Percentiles rank a stretch among this genome's conserved stretches.
These are phyloP conservation scores for Cupressus sempervirens DNA, from an alignment of 75 land plant species.

Conservation along the genomic window DNA sequence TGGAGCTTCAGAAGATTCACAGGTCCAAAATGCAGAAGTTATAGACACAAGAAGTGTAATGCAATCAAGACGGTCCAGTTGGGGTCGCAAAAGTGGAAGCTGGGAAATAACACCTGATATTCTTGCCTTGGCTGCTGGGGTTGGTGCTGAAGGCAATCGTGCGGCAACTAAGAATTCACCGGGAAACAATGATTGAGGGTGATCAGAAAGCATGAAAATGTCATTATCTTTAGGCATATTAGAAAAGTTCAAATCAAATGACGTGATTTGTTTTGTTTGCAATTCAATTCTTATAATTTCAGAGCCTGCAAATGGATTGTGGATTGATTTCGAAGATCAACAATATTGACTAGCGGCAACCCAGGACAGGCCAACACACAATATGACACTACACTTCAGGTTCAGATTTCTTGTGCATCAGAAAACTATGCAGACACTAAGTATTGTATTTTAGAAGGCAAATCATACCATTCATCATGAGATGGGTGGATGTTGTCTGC, in stretches of 20 bases:
- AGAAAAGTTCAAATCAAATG: background rate
- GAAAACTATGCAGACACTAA: background rate
- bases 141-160: slow-evolving; percentile 24
- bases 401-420: background rate
- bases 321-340: background rate
- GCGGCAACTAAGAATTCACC: background rate
- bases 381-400: background rate
- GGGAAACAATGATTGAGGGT: background rate
- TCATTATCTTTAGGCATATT: background rate
- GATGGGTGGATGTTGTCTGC: background rate
- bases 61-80: slow-evolving; percentile 28
- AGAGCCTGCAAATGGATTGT: background rate
- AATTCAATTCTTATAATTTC: background rate
- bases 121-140: slow-evolving; percentile 36
- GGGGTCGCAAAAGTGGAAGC: slow-evolving; percentile 31
- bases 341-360: background rate
- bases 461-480: background rate
- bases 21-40: slow-evolving; percentile 20
- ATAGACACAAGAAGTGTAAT: slow-evolving; percentile 23
- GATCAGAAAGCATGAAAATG: background rate
- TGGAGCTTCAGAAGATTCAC: slow-evolving; percentile 34
- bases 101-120: slow-evolving; percentile 58
- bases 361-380: background rate
- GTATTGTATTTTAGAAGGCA: slow-evolving; percentile 3
- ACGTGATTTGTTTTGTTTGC: slow-evolving; percentile 13